Evolutionary conservation across 345 rosid species (phyloP).

Genomic region (Melaleuca quinquenervia): DNA sequence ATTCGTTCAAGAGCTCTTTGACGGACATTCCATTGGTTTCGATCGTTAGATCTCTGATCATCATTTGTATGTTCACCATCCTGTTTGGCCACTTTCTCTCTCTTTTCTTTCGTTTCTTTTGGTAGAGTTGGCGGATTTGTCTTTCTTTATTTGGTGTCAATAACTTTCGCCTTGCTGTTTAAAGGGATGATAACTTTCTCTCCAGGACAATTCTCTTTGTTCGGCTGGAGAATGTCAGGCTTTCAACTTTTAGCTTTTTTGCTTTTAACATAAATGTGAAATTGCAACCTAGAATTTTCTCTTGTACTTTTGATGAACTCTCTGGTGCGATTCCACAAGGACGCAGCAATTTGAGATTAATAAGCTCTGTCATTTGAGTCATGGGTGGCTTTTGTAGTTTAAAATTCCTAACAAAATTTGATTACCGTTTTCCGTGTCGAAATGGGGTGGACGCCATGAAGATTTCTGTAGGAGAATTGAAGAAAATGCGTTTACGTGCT

Average conservation of each 20-base stretch:
- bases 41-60: constrained; percentile 64
- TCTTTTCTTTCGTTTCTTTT: neutral
- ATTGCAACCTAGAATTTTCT: neutral
- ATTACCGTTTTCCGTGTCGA: neutral
- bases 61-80: constrained; percentile 40
- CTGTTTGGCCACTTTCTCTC: neutral
- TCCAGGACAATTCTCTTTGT: neutral
- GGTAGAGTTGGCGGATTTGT: neutral
- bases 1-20: constrained; percentile 68
- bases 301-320: neutral
- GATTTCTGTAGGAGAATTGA: neutral
- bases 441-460: neutral
- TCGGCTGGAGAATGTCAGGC: neutral
- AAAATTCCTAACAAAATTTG: neutral
- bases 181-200: neutral
- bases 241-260: neutral
- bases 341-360: neutral
- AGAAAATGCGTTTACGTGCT: neutral
- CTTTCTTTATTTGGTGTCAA: neutral
- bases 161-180: neutral
- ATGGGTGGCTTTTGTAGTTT: neutral
- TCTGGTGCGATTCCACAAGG: neutral
- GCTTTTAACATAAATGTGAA: neutral
- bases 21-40: constrained; percentile 84
- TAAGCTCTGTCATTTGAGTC: neutral